Percentiles rank a stretch among this genome's conserved stretches.
Evolutionary conservation across 192 early-diverging fungal species (phyloP).

Genomic region (Rhizophagus clarus): DNA sequence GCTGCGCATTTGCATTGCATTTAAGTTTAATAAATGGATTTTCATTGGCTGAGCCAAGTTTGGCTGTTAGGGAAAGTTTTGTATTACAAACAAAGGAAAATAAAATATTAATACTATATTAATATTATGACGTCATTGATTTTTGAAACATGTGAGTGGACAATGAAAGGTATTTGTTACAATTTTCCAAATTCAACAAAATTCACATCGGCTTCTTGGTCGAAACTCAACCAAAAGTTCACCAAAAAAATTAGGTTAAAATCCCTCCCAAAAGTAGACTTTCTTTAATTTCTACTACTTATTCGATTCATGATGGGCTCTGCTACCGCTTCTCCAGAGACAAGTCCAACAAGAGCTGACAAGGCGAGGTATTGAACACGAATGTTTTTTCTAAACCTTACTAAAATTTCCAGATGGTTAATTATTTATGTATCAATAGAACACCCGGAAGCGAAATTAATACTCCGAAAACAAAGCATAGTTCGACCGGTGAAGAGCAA

Average conservation of each 20-base stretch:
- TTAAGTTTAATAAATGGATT: no score
- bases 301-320: conserved; percentile 32
- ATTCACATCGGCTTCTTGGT: conserved; percentile 28
- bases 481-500: conserved; percentile 8
- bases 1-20: no score
- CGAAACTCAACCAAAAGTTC: conserved; percentile 20
- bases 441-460: conserved; percentile 19
- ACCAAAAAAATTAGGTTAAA: conserved; percentile 7
- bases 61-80: no score
- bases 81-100: no score
- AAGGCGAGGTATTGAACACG: background rate
- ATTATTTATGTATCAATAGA: background rate
- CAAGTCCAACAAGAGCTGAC: conserved; percentile 32
- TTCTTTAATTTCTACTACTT: conserved; percentile 33
- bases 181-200: background rate
- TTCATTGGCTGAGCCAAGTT: no score
- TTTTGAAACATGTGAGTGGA: conserved; percentile 6
- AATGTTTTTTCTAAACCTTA: background rate
- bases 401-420: background rate
- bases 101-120: no score
- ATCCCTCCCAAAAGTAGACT: conserved; percentile 29
- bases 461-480: background rate
- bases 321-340: conserved; percentile 29
- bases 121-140: background rate
- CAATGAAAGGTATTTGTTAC: background rate